phyloP scores from a whole-genome alignment of 176 grass and related monocot genomes.

The Calamus simplicifolius region DNA sequence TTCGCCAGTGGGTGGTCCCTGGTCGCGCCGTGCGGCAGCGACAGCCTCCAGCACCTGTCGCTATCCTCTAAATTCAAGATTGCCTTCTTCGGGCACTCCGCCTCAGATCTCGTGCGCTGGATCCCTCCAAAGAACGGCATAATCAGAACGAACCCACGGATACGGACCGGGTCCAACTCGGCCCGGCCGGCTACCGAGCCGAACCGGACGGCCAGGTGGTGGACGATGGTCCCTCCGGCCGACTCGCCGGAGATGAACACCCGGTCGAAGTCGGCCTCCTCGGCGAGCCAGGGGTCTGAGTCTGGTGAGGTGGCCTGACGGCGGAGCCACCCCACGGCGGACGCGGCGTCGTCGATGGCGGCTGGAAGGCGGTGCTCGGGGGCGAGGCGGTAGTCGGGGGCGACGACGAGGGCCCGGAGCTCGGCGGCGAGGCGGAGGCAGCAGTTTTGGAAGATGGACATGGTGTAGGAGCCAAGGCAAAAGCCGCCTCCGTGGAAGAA shows the following conservation, averaged over 20 bases:
- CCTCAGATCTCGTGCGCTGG: constrained; percentile 22
- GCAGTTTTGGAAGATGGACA: constrained; percentile 90
- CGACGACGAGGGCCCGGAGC: constrained; percentile 43
- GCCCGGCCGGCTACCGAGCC: background rate
- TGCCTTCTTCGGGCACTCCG: constrained; percentile 8
- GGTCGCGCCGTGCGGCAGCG: no score
- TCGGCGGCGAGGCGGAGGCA: constrained; percentile 65
- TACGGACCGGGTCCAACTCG: background rate
- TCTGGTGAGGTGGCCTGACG: background rate
- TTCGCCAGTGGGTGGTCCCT: no score
- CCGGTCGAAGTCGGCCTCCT: constrained; percentile 11
- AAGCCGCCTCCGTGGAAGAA: constrained; percentile 83
- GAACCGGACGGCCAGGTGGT: constrained; percentile 26
- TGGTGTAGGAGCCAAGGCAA: constrained; percentile 76
- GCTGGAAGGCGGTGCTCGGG: constrained; percentile 71
- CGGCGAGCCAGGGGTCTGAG: constrained; percentile 35
- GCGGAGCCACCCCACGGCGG: constrained; percentile 51
- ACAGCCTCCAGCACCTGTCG: no score
- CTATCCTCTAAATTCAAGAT: constrained; percentile 20
- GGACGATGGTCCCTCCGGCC: constrained; percentile 36
- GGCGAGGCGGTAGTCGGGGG: constrained; percentile 73
- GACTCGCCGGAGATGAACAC: constrained; percentile 38
- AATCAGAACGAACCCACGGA: constrained; percentile 23
- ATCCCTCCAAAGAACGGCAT: constrained; percentile 35
- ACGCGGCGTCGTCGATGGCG: constrained; percentile 50